Evolutionary conservation across 2,329 filamentous ascomycete genomes (phyloP), one percentile per base, ranked within the genome.

Genomic region (Cadophora malorum): DNA sequence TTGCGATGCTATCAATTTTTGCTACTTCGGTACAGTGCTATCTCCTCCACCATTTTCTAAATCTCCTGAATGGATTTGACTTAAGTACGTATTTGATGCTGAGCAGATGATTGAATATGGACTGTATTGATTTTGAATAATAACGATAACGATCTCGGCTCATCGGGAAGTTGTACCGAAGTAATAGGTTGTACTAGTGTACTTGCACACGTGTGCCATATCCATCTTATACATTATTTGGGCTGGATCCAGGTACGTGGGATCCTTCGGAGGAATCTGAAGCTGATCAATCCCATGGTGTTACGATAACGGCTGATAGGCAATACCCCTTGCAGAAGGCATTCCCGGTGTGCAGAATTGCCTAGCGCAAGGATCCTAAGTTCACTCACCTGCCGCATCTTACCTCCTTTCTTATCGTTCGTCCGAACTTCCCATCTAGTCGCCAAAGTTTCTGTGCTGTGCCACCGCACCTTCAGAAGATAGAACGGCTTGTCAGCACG

Each of bases 231-330:
- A 14, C 3, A 25, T 25, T 23, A 14, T 23, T 53, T 31, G 10
- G 23, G 50, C 28, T 53, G 28, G 50, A 53, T 53, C 50, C 50
- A 53, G 23, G 50, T 53, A 31, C 50, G 23, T 31, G 50, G 50
- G 6, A 53, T 53, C 23, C 50, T 28, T 28, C 50, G 50, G 23
- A 28, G 4, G 50, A 53, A 31, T 2, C 2, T 28, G 23, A 25
- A 21, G 49, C 7, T 28, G 23, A 52, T 52, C 12, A 25, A 35
- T n/a, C n/a, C n/a, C n/a, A n/a, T n/a, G n/a, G n/a, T n/a, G 33
- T 5, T 9, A 35, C 9, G 33, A 6, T 53, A 16, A 23, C 12
- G 16, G 12, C 12, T 23, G 23, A 28, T 31, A 31, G 9, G 9
- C 14, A 1, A 16, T 10, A 8, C 23, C 50, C 50, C 23, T 28